A percentile compares a stretch with the other conserved stretches of the same genome.
These are phyloP conservation scores for Gossypium mustelinum DNA, from an alignment of 345 rosid species.

Conservation along the genomic window DNA sequence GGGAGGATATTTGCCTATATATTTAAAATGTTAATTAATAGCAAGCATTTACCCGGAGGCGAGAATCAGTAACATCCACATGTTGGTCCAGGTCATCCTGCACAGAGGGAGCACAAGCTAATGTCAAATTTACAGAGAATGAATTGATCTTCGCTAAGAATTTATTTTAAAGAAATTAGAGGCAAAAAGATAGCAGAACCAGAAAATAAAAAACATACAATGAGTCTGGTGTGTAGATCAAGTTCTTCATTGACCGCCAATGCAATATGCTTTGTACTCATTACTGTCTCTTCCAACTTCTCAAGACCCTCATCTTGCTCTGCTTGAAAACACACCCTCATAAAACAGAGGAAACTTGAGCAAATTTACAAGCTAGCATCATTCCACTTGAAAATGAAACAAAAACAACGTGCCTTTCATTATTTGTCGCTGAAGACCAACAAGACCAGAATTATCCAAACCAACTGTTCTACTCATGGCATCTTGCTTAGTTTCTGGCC, in stretches of 20 bases:
- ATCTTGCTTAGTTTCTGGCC: conserved; percentile 67
- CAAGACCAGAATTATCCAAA: conserved; percentile 74
- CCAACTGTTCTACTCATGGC: conserved; percentile 51
- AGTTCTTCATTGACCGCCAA: conserved; percentile 83
- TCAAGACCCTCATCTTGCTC: conserved; percentile 99
- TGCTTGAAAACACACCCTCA: conserved; percentile 29
- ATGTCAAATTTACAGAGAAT: background rate
- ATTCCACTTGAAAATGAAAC: background rate
- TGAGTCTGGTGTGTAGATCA: conserved; percentile 66
- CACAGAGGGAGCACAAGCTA: conserved; percentile 13
- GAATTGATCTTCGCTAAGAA: background rate
- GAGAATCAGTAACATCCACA: conserved; percentile 91
- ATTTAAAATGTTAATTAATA: background rate
- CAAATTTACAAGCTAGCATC: background rate
- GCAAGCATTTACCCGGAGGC: conserved; percentile 59
- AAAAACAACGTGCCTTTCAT: conserved; percentile 63
- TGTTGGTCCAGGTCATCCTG: conserved; percentile 93
- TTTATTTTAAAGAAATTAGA: background rate
- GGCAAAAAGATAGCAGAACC: background rate
- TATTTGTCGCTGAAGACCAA: conserved; percentile 82
- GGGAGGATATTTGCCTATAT: background rate
- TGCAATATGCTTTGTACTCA: conserved; percentile 77
- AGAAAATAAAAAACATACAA: conserved; percentile 38
- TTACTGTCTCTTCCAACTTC: conserved; percentile 67
- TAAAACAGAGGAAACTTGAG: background rate